phyloP scores from a whole-genome alignment of 2,329 filamentous ascomycete species.

The Phyllosticta citrichinensis region DNA sequence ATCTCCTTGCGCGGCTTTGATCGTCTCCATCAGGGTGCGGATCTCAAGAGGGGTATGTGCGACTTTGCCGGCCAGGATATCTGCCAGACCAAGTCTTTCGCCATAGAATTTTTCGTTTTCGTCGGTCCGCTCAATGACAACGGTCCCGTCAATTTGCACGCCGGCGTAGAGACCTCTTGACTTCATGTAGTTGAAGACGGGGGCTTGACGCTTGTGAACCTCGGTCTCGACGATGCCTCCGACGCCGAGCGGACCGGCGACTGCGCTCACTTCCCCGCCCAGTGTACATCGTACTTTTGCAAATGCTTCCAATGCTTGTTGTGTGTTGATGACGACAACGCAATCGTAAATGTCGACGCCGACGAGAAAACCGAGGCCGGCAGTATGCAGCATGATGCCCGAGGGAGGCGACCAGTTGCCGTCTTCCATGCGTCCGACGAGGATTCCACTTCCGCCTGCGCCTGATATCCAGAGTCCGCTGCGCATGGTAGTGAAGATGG shows the following conservation, averaged over 20 bases:
- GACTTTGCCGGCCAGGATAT: conserved; percentile 55
- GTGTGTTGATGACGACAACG: conserved; percentile 83
- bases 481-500: conserved; percentile 92
- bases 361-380: conserved; percentile 78
- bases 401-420: conserved; percentile 88
- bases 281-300: conserved; percentile 69
- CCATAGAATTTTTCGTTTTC: conserved; percentile 85
- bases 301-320: conserved; percentile 74
- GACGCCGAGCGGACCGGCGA: conserved; percentile 66
- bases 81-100: conserved; percentile 48
- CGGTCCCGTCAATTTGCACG: conserved; percentile 75
- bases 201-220: conserved; percentile 56
- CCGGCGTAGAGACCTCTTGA: conserved; percentile 81
- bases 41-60: conserved; percentile 46
- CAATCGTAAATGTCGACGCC: conserved; percentile 96
- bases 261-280: conserved; percentile 68
- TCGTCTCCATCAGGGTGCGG: conserved; percentile 62
- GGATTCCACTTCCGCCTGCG: conserved; percentile 77
- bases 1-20: conserved; percentile 81
- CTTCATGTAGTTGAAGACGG: conserved; percentile 80
- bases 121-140: conserved; percentile 75
- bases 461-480: conserved; percentile 87
- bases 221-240: conserved; percentile 65
- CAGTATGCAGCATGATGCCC: conserved; percentile 81
- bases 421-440: conserved; percentile 74